Evolutionary conservation across 441 rosid species (phyloP), one percentile per base, ranked within the genome.

Genomic region (Lagerstroemia fauriei): DNA sequence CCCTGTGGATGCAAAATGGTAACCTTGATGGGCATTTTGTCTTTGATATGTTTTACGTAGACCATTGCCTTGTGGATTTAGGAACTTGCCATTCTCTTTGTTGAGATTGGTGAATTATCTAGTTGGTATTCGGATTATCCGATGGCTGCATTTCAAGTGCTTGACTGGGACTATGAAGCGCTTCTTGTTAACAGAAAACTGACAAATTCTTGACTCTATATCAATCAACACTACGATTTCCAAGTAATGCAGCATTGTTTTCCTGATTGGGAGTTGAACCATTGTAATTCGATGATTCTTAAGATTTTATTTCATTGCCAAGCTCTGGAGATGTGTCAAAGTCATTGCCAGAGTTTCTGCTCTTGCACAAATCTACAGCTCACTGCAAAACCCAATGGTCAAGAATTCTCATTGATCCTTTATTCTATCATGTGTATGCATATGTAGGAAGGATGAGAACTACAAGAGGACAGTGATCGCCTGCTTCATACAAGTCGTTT

Each of bases 401-500:
- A 72, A 72, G 75, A 38, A 72, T 72, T 20, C 14, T 17, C 20
- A 70, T 73, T 73, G 31, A 44, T 73, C 22, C 3, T 32, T 74
- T 74, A 6, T 51, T 31, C 25, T 9, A 25, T 3, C 1, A 0
- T 74, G 9, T 24, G 32, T 9, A 10, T 48, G 10, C 32, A 14
- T 80, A 32, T 82, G 18, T 88, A 95, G 99, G 99, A 95, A 93
- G 85, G 92, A 93, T 48, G 90, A 91, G 8, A 95, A 93, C 86
- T 91, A 95, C 87, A 94, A 92, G 90, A 89, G 97, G 85, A 90
- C 98, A 7, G 96, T 92, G 25, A 82, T 94, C 68, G 94, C 99
- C 44, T 95, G 98, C 87, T 93, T 95, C 91, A 92, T 95, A 63
- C 99, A 95, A 91, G 95, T 93, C 59, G 98, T 93, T 16, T 94